These are phyloP conservation scores for Ogataea nakhonphanomensis DNA, from an alignment of 805 yeast genomes.

Conservation along the genomic window DNA sequence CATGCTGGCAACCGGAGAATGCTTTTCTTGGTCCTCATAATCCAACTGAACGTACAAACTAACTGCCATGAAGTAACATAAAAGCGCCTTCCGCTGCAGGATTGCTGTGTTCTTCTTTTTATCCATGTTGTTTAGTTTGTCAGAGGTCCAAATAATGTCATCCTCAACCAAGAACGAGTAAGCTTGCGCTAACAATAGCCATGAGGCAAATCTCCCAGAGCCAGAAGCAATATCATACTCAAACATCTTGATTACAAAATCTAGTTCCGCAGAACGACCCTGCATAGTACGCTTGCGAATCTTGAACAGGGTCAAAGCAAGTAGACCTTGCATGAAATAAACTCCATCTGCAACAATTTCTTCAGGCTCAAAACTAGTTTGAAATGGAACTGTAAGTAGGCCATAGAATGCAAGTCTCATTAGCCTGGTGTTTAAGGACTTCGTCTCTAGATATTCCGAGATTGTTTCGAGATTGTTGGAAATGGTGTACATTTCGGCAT, in stretches of 20 bases:
- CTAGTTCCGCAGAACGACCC: constrained; percentile 78
- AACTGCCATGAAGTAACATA: constrained; percentile 74
- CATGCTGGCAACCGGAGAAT: constrained; percentile 37
- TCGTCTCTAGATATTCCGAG: constrained; percentile 44
- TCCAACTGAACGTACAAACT: constrained; percentile 35
- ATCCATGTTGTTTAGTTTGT: constrained; percentile 63
- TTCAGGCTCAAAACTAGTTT: constrained; percentile 32
- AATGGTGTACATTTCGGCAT: constrained; percentile 39
- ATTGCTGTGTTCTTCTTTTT: constrained; percentile 58
- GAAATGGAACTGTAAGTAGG: constrained; percentile 26
- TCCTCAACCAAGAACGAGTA: constrained; percentile 80
- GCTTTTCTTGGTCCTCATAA: constrained; percentile 18
- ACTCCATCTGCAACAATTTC: constrained; percentile 51
- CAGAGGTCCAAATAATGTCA: constrained; percentile 89
- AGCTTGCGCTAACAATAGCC: constrained; percentile 82
- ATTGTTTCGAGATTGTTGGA: constrained; percentile 44
- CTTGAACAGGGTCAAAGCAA: constrained; percentile 64
- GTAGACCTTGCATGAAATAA: constrained; percentile 65
- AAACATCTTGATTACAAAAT: constrained; percentile 64
- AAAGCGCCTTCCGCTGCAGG: constrained; percentile 62
- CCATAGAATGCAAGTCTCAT: constrained; percentile 56
- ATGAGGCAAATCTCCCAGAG: constrained; percentile 70
- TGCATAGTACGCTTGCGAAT: constrained; percentile 74
- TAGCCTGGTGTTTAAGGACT: constrained; percentile 40
- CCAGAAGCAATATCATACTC: constrained; percentile 65